phyloP scores from a whole-genome alignment of 106 monocot species.

The Cymbidium sinense region DNA sequence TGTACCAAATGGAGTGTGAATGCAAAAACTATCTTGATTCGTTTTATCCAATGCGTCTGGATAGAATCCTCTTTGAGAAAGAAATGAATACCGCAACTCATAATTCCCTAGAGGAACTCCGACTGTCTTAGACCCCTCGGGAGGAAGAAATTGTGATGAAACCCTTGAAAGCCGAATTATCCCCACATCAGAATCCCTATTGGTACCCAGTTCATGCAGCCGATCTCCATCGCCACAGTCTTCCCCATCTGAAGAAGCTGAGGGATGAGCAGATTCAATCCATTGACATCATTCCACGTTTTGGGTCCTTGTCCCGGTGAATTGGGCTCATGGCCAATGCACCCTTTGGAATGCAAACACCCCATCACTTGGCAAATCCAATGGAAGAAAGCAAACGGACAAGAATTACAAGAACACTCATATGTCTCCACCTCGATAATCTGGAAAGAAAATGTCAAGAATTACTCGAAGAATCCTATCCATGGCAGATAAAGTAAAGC shows the following conservation, averaged over 20 bases:
- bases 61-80: slow-evolving; percentile 98
- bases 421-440: slow-evolving; percentile 16
- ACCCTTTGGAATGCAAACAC: slow-evolving; percentile 69
- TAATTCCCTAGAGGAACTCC: slow-evolving; percentile 72
- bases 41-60: slow-evolving; percentile 87
- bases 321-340: slow-evolving; percentile 30
- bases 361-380: slow-evolving; percentile 51
- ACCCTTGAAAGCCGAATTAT: slow-evolving; percentile 69
- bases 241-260: slow-evolving; percentile 38
- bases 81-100: slow-evolving; percentile 73
- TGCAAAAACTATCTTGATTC: slow-evolving; percentile 88
- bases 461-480: neutral
- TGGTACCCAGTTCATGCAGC: slow-evolving; percentile 26
- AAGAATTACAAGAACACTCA: slow-evolving; percentile 16
- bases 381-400: slow-evolving; percentile 1
- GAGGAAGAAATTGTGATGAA: slow-evolving; percentile 89
- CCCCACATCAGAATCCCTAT: slow-evolving; percentile 61
- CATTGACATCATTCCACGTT: slow-evolving; percentile 20
- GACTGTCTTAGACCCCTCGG: slow-evolving; percentile 76
- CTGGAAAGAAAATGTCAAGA: neutral
- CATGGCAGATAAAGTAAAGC: neutral
- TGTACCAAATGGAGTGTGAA: slow-evolving; percentile 85
- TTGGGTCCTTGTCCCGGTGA: slow-evolving; percentile 24
- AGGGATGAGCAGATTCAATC: slow-evolving; percentile 12
- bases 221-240: slow-evolving; percentile 46